phyloP scores from a whole-genome alignment of 2,329 filamentous ascomycete species.

The Gaeumannomyces tritici region DNA sequence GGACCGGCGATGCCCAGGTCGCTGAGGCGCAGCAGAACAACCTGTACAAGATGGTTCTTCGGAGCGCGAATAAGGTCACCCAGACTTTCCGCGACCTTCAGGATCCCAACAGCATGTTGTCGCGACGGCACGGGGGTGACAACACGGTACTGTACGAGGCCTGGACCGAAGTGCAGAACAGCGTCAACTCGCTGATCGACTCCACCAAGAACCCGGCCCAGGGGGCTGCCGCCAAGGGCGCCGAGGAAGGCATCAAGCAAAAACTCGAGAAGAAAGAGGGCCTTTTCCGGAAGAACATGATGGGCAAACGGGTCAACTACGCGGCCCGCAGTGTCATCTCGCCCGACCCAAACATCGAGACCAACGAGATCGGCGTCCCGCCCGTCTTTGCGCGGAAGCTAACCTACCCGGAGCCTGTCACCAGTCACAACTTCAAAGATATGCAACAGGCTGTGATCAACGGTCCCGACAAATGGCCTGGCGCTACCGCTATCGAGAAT shows the following conservation, averaged over 20 bases:
- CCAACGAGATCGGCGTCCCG: conserved; percentile 95
- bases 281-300: conserved; percentile 98
- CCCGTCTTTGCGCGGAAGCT: conserved; percentile 96
- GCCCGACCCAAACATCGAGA: conserved; percentile 96
- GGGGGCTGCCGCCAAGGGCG: conserved; percentile 65
- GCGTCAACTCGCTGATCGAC: conserved; percentile 89
- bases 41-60: conserved; percentile 77
- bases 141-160: conserved; percentile 72
- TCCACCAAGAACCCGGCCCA: conserved; percentile 76
- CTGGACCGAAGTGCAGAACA: conserved; percentile 77
- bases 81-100: conserved; percentile 64
- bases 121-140: conserved; percentile 32
- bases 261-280: conserved; percentile 98
- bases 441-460: conserved; percentile 95
- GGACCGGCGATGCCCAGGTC: conserved; percentile 70
- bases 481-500: conserved; percentile 88
- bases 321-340: conserved; percentile 96
- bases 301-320: conserved; percentile 99
- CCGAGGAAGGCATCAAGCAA: conserved; percentile 90
- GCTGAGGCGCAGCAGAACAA: conserved; percentile 83
- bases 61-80: conserved; percentile 62
- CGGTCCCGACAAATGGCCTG: conserved; percentile 86
- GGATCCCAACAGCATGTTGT: conserved; percentile 29
- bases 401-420: conserved; percentile 95
- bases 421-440: conserved; percentile 92